Evolutionary conservation across 2,329 filamentous ascomycete genomes (phyloP).

Genomic region (Sarocladium strictum): DNA sequence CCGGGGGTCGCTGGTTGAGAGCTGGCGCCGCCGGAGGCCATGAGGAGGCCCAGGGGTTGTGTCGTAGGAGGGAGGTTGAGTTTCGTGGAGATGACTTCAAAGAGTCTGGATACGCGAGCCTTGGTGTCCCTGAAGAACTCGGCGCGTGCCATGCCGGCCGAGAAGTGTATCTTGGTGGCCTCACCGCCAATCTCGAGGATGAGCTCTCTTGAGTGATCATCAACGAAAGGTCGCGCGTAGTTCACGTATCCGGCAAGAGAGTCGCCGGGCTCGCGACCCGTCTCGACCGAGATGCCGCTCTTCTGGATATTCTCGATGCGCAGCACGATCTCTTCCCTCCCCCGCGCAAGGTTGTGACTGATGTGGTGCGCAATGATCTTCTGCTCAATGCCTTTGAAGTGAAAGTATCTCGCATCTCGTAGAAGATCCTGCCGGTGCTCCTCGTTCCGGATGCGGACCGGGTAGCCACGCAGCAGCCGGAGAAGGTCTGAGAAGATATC

Average conservation of each 20-base stretch:
- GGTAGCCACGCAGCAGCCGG: slow-evolving; percentile 77
- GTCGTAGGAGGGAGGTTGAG: slow-evolving; percentile 59
- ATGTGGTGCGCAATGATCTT: slow-evolving; percentile 73
- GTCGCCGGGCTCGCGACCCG: slow-evolving; percentile 24
- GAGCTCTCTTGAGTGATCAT: slow-evolving; percentile 66
- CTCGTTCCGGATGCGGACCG: slow-evolving; percentile 68
- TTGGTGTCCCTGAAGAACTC: slow-evolving; percentile 70
- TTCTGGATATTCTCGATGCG: slow-evolving; percentile 84
- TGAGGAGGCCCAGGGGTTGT: slow-evolving; percentile 59
- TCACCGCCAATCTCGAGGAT: slow-evolving; percentile 74
- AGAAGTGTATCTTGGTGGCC: slow-evolving; percentile 51
- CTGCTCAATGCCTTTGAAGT: slow-evolving; percentile 88
- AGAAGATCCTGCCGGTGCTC: slow-evolving; percentile 72
- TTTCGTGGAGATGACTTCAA: slow-evolving; percentile 78
- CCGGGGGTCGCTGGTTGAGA: slow-evolving; percentile 61
- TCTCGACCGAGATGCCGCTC: slow-evolving; percentile 66
- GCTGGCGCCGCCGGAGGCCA: slow-evolving; percentile 56
- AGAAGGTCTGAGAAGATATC: slow-evolving; percentile 79
- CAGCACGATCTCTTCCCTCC: slow-evolving; percentile 69
- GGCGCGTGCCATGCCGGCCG: slow-evolving; percentile 38
- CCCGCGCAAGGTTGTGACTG: slow-evolving; percentile 64
- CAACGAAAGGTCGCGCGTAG: slow-evolving; percentile 82
- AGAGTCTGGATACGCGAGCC: slow-evolving; percentile 63
- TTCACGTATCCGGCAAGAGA: slow-evolving; percentile 52
- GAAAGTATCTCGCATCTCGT: slow-evolving; percentile 85